Evolutionary conservation across 306 rosid genomes (phyloP).

Genomic region (Styphnolobium japonicum): DNA sequence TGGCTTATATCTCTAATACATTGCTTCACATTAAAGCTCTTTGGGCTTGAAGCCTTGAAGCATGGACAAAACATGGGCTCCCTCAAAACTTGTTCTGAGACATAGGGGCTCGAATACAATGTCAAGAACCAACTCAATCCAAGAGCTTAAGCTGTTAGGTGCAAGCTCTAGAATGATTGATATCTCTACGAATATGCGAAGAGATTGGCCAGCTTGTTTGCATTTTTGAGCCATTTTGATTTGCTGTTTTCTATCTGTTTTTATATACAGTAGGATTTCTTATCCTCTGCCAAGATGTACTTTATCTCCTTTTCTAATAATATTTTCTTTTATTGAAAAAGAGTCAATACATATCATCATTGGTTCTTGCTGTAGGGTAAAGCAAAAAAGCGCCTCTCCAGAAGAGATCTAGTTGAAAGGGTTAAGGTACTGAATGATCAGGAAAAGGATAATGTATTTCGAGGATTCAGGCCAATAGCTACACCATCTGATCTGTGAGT

Average conservation of each 20-base stretch:
- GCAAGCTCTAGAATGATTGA: not conserved
- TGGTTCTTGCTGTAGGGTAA: constrained; percentile 52
- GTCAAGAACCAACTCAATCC: not conserved
- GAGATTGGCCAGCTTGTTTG: not conserved
- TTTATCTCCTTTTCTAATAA: not conserved
- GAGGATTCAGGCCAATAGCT: constrained; percentile 71
- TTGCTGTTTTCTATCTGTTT: not conserved
- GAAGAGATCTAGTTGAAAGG: constrained; percentile 63
- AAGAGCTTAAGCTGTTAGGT: not conserved
- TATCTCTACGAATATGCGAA: not conserved
- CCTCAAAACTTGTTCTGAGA: no score
- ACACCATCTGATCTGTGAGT: constrained; percentile 68
- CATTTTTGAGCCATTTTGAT: not conserved
- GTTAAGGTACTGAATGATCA: constrained; percentile 51
- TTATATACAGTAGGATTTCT: not conserved
- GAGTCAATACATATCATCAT: not conserved
- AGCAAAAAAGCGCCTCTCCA: constrained; percentile 67
- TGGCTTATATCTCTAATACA: no score
- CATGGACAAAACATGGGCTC: no score
- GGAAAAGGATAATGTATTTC: constrained; percentile 56
- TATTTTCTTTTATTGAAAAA: not conserved
- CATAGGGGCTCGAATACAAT: no score
- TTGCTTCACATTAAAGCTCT: no score
- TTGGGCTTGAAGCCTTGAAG: no score
- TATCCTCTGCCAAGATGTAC: not conserved